A percentile compares a stretch with the other conserved stretches of the same genome.
Conservation (phyloP, 129 eudicot genomes). For the Silybum marianum region DNA sequence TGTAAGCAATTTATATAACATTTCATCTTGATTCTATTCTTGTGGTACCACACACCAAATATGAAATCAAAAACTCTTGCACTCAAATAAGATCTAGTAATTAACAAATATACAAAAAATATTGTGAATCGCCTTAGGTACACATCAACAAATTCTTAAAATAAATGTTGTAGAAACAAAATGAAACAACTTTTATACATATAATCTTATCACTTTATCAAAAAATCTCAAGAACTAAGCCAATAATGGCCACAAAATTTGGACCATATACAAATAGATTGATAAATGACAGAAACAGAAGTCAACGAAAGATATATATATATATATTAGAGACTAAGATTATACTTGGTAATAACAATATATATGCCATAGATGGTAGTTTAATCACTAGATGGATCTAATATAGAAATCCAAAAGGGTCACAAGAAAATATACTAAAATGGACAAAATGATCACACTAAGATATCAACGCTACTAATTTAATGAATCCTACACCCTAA, state of each 20-base stretch:
- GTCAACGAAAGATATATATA: not conserved
- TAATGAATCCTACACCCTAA: not conserved
- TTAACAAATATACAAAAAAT: not conserved
- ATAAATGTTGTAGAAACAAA: not conserved
- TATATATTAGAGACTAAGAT: too few relatives aligned
- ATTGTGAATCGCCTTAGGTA: not conserved
- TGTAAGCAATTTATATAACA: not conserved
- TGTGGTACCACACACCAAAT: not conserved
- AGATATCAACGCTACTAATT: not conserved
- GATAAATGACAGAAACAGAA: not conserved
- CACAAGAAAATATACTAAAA: not conserved
- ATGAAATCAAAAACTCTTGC: too few relatives aligned
- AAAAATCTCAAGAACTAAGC: constrained; percentile 3
- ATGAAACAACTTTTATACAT: constrained; percentile 1
- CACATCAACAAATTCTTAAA: not conserved
- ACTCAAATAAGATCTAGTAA: not conserved
- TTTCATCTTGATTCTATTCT: not conserved
- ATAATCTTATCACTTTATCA: not conserved
- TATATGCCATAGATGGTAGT: not conserved
- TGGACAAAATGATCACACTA: not conserved
- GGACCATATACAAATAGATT: not conserved
- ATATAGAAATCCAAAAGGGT: not conserved
- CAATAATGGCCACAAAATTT: not conserved
- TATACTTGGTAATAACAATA: not conserved
- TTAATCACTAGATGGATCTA: not conserved